Base-by-base conservation (phyloP, 2,329 filamentous ascomycete species). In the Penicillium vulpinum region DNA sequence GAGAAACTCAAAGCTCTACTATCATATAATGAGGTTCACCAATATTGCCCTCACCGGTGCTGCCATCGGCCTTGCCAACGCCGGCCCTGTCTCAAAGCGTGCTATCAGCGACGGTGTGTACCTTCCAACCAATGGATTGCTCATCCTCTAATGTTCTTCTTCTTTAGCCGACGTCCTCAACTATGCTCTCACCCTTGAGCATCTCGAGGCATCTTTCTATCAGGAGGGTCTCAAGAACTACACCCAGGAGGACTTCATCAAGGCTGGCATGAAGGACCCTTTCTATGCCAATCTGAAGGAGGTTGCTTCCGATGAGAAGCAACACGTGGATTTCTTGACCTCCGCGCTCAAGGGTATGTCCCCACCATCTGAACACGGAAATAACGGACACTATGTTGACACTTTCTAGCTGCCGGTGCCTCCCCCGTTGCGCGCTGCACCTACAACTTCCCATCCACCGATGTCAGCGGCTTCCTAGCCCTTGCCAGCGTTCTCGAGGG, bases 141-240 rank as follows among this genome's bases (percentile, higher is more conserved):
- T 26, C 21, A 15, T 36, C 5, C 5, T 22, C 45, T 49, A 31
- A 49, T 13, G 8, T 2, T 3, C 9, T 10, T 15, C 18, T 8
- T 22, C 22, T 51, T 18, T 31, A 65, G 65, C 58, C 35, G 63
- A 64, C 13, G 55, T 67, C 33, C 59, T 67, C 7, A 63, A 67
- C 49, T 67, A 67, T 45, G 63, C 65, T n/a, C 50, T 66, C 35
- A 66, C 65, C 15, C 78, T 84, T 5, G 83, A 85, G 71, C 78
- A 82, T 53, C 79, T 85, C 29, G 87, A 89, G 73, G 76, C 83
- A 59, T 78, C 77, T 54, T 89, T 89, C 75, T 89, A 89, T 74
- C 74, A 77, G 36, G 69, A 86, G 47, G 86, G 81, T 36, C 76
- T 89, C 5, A 70, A 75, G 56, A 85, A 84, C 64, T 88, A 83